Conservation (phyloP, 768 basidiomycete genomes). For the Mycena galericulata region DNA sequence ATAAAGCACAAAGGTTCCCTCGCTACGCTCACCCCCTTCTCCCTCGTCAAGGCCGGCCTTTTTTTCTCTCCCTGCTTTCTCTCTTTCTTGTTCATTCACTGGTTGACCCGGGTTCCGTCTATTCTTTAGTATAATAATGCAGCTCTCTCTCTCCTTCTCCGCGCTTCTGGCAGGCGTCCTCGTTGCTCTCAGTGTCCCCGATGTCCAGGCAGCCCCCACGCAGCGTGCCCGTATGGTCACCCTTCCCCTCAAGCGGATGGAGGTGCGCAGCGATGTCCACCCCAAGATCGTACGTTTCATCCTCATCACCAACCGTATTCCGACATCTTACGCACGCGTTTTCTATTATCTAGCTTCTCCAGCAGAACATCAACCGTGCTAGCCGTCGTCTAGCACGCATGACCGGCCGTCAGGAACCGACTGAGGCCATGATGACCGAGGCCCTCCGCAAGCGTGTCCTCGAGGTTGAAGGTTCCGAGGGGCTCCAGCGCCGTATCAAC, state of each 20-base stretch:
- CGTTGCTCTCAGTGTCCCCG: constrained; percentile 51
- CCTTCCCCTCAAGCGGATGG: constrained; percentile 57
- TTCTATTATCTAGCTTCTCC: constrained; percentile 61
- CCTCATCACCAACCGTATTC: not conserved
- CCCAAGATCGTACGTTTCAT: constrained; percentile 52
- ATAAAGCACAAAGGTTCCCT: constrained; percentile 23
- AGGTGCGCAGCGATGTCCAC: constrained; percentile 43
- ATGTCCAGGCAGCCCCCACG: constrained; percentile 58
- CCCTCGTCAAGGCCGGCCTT: constrained; percentile 51
- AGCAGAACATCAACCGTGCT: constrained; percentile 78
- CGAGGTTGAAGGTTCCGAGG: constrained; percentile 48
- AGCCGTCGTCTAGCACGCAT: constrained; percentile 75
- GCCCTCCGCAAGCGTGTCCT: constrained; percentile 63
- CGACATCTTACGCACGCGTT: not conserved
- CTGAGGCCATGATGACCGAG: constrained; percentile 58
- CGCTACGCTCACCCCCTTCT: constrained; percentile 32
- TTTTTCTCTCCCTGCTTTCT: constrained; percentile 41
- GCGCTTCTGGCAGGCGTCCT: constrained; percentile 66
- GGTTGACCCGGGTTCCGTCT: constrained; percentile 39
- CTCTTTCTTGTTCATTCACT: constrained; percentile 39
- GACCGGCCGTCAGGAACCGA: constrained; percentile 67
- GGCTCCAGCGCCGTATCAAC: constrained; percentile 38
- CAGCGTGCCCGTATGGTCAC: constrained; percentile 51
- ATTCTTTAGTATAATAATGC: constrained; percentile 57
- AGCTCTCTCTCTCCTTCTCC: constrained; percentile 62